These are phyloP conservation scores for Myriosclerotinia scirpicola DNA, from an alignment of 2,329 filamentous ascomycete species.

Conservation along the genomic window DNA sequence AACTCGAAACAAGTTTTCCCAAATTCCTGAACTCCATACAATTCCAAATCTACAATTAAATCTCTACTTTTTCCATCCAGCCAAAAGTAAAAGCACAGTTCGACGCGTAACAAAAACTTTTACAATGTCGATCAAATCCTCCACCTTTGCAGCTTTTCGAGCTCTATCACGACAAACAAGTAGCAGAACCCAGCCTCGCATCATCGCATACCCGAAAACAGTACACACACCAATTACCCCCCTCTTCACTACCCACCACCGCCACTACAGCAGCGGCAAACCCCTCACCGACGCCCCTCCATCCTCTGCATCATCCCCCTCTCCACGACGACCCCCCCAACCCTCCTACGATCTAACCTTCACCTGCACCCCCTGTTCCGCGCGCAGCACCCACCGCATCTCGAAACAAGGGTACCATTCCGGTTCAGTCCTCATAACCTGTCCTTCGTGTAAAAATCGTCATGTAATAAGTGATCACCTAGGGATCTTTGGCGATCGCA, in stretches of 20 bases:
- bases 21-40: no score
- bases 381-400: conserved; percentile 78
- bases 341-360: conserved; percentile 87
- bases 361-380: conserved; percentile 83
- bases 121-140: conserved; percentile 14
- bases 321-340: conserved; percentile 24
- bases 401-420: conserved; percentile 95
- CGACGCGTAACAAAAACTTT: background rate
- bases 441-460: conserved; percentile 79
- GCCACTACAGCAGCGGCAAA: background rate
- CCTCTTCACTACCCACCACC: background rate
- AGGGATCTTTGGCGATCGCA: conserved; percentile 71
- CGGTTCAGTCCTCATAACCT: conserved; percentile 85
- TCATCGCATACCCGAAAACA: background rate
- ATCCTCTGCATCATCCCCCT: background rate
- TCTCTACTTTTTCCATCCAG: background rate
- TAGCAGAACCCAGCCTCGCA: background rate
- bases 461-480: conserved; percentile 94
- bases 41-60: background rate
- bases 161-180: conserved; percentile 5
- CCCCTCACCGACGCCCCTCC: background rate
- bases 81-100: background rate
- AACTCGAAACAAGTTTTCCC: no score
- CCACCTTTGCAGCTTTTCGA: conserved; percentile 3
- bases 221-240: background rate